Evolutionary conservation across 2,329 filamentous ascomycete species (phyloP).

Genomic region (Fusarium armeniacum): DNA sequence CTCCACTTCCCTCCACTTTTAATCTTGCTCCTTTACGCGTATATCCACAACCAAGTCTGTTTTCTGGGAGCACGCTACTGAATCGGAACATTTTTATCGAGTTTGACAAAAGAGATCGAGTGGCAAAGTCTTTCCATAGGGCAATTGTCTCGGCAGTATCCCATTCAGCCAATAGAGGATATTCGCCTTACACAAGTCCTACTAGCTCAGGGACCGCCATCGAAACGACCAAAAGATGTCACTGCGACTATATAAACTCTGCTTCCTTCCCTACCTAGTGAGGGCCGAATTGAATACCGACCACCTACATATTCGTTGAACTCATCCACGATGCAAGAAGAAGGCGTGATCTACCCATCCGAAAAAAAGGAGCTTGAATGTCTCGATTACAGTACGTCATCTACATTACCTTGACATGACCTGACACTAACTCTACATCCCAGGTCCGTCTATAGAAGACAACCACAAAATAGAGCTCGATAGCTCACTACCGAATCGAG

Average conservation of each 20-base stretch:
- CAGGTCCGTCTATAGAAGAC: not conserved
- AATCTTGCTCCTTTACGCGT: not conserved
- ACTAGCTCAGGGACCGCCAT: not conserved
- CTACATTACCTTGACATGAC: not conserved
- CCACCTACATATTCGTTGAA: not conserved
- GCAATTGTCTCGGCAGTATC: accelerated
- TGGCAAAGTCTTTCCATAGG: not conserved
- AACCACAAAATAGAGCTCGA: not conserved
- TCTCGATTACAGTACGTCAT: not conserved
- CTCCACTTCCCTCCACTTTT: not conserved
- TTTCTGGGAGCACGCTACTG: not conserved
- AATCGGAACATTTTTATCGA: not conserved
- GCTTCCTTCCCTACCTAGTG: accelerated
- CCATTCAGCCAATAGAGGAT: too few species aligned
- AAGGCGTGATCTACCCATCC: accelerated
- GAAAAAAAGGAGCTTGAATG: not conserved
- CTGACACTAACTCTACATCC: not conserved
- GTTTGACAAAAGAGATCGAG: not conserved
- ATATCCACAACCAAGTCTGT: not conserved
- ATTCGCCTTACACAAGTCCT: accelerated
- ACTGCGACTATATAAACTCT: not conserved
- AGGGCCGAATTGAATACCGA: accelerated
- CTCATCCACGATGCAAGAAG: accelerated
- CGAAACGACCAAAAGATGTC: not conserved
- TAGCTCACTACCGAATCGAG: accelerated